Evolutionary conservation across 2,329 filamentous ascomycete genomes (phyloP), one percentile per base, ranked within the genome.

Genomic region (Fusarium sp.): DNA sequence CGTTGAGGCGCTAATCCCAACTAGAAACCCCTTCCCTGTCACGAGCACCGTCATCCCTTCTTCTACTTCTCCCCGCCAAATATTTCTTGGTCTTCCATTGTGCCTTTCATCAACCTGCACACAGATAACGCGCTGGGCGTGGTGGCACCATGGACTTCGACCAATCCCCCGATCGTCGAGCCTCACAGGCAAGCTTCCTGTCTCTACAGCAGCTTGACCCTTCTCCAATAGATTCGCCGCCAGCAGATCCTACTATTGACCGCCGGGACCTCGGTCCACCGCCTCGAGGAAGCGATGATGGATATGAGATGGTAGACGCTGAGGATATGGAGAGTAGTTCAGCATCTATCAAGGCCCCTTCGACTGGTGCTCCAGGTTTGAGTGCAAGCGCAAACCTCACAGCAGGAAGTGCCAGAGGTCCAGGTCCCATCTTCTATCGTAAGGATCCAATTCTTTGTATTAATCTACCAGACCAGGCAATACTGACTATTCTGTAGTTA

Each of bases 191-290:
- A 24, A 71, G 79, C 38, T 80, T 90, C 54, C 81, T 89, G 60
- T 91, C 91, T 42, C 86, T 97, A 60, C 86, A 91, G 52, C 89
- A 95, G 76, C 84, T 98, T 65, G 94, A 97, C 54, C 94, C 94
- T 5, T 89, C 90, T 22, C 94, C 94, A 0, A 93, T 97, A 43
- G 91, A 87, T 26, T 80, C 80, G 38, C 79, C 82, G 3, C 75
- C 90, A 55, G 85, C 76, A 19, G 78, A 80, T 61, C 77, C 80
- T 47, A 72, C 79, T 46, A 85, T 89, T 65, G 52, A 60, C 50
- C 67, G 46, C 28, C 54, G 62, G 84, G 85, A 57, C 86, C 83
- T 22, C 77, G 82, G 34, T 34, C 21, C 56, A 68, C 33, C 57
- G 24, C 58, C 55, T 64, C 56, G 59, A 64, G 52, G 65, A 44